These are phyloP conservation scores for Colletotrichum lentis DNA, from an alignment of 2,329 filamentous ascomycete genomes.

Conservation along the genomic window DNA sequence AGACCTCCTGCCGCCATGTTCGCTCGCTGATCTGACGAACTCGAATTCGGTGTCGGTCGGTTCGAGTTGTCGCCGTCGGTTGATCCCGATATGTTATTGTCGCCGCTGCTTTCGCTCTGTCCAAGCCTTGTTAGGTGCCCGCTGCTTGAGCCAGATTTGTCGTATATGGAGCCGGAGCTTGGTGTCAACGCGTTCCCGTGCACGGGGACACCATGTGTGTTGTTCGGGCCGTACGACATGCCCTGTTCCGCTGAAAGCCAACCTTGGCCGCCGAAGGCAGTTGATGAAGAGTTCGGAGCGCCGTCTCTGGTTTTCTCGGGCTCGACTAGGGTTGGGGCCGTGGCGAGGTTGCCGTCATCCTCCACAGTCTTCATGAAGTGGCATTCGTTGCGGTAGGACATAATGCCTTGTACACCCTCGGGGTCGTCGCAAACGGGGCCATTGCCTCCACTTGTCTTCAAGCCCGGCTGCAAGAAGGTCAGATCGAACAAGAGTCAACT, in stretches of 20 bases:
- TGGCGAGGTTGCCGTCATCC: conserved; percentile 53
- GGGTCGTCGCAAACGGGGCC: conserved; percentile 47
- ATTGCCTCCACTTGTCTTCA: conserved; percentile 39
- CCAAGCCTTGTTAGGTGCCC: conserved; percentile 50
- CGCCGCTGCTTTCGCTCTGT: conserved; percentile 54
- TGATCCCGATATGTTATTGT: conserved; percentile 57
- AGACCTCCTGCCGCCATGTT: conserved; percentile 39
- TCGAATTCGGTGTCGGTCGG: conserved; percentile 68
- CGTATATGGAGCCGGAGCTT: conserved; percentile 43
- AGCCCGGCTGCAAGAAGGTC: conserved; percentile 43
- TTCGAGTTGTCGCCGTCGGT: conserved; percentile 61
- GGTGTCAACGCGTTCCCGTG: conserved; percentile 35
- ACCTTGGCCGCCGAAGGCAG: conserved; percentile 44
- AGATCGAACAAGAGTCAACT: not conserved
- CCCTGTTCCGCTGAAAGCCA: conserved; percentile 55
- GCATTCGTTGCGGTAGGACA: conserved; percentile 56
- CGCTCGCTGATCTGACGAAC: conserved; percentile 55
- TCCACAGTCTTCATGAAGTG: conserved; percentile 52
- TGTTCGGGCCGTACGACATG: conserved; percentile 43
- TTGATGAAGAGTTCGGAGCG: conserved; percentile 37
- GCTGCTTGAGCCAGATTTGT: conserved; percentile 44
- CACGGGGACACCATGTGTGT: conserved; percentile 32
- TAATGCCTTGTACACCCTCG: conserved; percentile 48
- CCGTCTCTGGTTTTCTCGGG: conserved; percentile 46
- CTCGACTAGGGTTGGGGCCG: conserved; percentile 52